phyloP scores from a whole-genome alignment of 2,329 filamentous ascomycete genomes.

The Scedosporium boydii region DNA sequence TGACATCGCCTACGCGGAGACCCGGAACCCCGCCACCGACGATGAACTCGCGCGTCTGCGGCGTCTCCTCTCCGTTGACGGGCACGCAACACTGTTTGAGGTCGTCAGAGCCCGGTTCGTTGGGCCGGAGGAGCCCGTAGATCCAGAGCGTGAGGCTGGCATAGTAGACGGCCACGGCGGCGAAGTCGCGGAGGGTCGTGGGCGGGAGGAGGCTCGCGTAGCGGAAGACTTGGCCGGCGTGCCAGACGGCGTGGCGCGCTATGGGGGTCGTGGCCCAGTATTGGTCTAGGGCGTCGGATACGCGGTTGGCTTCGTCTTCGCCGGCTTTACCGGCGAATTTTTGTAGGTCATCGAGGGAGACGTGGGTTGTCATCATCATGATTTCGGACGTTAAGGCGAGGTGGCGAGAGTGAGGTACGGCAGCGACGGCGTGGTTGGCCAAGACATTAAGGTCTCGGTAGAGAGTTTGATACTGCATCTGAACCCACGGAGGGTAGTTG shows the following conservation, averaged over 20 bases:
- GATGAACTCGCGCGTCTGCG: slow-evolving; percentile 1
- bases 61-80: slow-evolving; percentile 14
- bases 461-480: slow-evolving; percentile 19
- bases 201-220: slow-evolving; percentile 45
- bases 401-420: background rate
- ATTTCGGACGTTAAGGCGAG: slow-evolving; percentile 21
- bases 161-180: slow-evolving; percentile 60
- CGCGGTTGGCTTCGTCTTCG: slow-evolving; percentile 51
- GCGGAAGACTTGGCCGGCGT: slow-evolving; percentile 57
- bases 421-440: slow-evolving; percentile 8
- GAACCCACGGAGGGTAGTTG: slow-evolving; percentile 16
- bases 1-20: slow-evolving; percentile 19
- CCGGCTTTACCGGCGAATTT: slow-evolving; percentile 60
- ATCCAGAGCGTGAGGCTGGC: slow-evolving; percentile 60
- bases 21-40: background rate
- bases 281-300: slow-evolving; percentile 47
- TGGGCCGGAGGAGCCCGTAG: slow-evolving; percentile 55
- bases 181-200: slow-evolving; percentile 52
- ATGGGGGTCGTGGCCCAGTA: slow-evolving; percentile 44
- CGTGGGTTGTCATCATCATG: slow-evolving; percentile 53
- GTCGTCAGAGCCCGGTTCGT: slow-evolving; percentile 45
- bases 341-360: slow-evolving; percentile 56
- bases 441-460: slow-evolving; percentile 20
- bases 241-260: slow-evolving; percentile 53
- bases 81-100: slow-evolving; percentile 27